These are phyloP conservation scores for Fusarium sp. DNA, from an alignment of 2,329 filamentous ascomycete genomes.

Conservation along the genomic window DNA sequence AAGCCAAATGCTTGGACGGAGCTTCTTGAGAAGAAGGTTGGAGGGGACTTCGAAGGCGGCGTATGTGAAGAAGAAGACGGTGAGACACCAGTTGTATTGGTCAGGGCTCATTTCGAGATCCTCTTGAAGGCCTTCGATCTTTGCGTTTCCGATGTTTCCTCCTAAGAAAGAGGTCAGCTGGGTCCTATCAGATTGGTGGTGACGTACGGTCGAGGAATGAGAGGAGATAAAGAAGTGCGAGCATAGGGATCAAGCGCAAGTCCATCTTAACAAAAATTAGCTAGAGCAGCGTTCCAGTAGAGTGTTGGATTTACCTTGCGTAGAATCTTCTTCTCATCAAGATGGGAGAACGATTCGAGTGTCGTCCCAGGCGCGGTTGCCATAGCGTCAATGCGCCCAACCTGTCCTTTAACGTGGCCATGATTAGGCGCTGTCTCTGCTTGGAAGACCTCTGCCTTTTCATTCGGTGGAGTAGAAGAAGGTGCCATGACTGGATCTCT, in stretches of 20 bases:
- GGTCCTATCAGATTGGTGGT: background rate
- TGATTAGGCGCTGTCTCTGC: slow-evolving; percentile 34
- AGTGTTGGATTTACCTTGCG: slow-evolving; percentile 57
- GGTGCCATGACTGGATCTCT: slow-evolving; percentile 22
- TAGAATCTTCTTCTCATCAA: slow-evolving; percentile 66
- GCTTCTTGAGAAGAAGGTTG: slow-evolving; percentile 79
- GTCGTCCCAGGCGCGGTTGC: slow-evolving; percentile 33
- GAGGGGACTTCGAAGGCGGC: slow-evolving; percentile 80
- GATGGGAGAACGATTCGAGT: slow-evolving; percentile 44
- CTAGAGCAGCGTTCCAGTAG: accelerated
- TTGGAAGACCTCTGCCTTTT: slow-evolving; percentile 41
- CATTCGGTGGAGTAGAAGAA: slow-evolving; percentile 29
- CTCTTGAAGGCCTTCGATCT: slow-evolving; percentile 68
- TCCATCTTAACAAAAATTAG: slow-evolving; percentile 57
- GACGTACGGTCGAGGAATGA: slow-evolving; percentile 72
- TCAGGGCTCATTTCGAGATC: slow-evolving; percentile 68
- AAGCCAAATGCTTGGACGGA: slow-evolving; percentile 80
- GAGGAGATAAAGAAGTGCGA: slow-evolving; percentile 75
- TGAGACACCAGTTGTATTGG: slow-evolving; percentile 77
- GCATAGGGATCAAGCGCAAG: slow-evolving; percentile 66
- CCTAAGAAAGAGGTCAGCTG: slow-evolving; percentile 45
- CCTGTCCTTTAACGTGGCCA: slow-evolving; percentile 4
- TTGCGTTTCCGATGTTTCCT: slow-evolving; percentile 75
- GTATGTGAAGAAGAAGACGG: slow-evolving; percentile 84
- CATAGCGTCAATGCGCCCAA: slow-evolving; percentile 26